Conservation (phyloP, 257 asterid genomes). For the Plectranthus barbatus region DNA sequence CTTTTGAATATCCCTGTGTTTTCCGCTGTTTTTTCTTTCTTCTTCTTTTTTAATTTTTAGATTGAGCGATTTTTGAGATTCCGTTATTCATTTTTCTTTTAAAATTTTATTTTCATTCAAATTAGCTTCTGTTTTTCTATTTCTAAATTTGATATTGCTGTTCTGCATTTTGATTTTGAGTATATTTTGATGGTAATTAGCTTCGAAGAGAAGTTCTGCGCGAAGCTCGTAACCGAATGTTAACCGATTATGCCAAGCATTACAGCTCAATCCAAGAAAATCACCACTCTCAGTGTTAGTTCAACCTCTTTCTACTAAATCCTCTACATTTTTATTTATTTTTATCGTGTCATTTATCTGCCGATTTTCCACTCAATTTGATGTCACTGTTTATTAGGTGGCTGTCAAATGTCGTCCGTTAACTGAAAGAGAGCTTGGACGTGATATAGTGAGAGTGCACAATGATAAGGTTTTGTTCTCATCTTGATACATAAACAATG, state of each 20-base stretch:
- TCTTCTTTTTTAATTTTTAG: not conserved
- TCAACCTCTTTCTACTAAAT: not conserved
- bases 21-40: not conserved
- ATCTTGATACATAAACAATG: not conserved
- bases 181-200: constrained; percentile 6
- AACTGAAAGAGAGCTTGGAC: constrained; percentile 58
- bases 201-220: constrained; percentile 2
- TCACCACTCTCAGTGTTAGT: constrained; percentile 72
- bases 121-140: not conserved
- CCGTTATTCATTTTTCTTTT: not conserved
- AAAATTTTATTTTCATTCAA: not conserved
- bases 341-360: not conserved
- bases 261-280: constrained; percentile 66
- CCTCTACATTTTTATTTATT: not conserved
- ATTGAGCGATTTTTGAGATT: not conserved
- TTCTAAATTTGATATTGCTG: not conserved
- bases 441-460: constrained; percentile 68
- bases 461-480: constrained; percentile 52
- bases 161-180: not conserved
- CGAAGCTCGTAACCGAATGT: constrained; percentile 37
- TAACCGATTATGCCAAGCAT: constrained; percentile 61
- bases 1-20: not conserved
- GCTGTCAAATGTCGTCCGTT: constrained; percentile 93
- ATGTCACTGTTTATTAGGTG: constrained; percentile 38
- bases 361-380: not conserved